A percentile compares a stretch with the other conserved stretches of the same genome.
These are phyloP conservation scores for Scenedesmus sp. DNA, from an alignment of 163 green algal genomes.

Conservation along the genomic window DNA sequence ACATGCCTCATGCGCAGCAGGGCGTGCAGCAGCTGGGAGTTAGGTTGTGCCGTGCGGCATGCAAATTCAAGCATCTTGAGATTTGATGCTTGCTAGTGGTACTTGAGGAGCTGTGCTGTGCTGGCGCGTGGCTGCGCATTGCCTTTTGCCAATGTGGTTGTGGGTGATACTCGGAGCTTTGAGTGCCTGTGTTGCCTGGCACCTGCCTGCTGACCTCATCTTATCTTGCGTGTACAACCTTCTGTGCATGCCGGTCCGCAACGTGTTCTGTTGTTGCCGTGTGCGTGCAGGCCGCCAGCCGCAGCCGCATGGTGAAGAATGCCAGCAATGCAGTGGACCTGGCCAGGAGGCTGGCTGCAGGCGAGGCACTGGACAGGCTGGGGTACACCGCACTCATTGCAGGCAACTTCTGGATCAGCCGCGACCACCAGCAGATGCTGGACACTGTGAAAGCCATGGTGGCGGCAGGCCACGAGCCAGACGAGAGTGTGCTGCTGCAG, in stretches of 20 bases:
- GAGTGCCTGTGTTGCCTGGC: background rate
- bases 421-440: constrained; percentile 42
- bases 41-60: background rate
- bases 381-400: constrained; percentile 32
- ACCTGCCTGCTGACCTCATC: background rate
- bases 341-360: background rate
- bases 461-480: constrained; percentile 7
- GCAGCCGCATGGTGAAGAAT: background rate
- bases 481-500: constrained; percentile 26
- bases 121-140: background rate
- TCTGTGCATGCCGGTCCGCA: no score
- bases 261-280: background rate
- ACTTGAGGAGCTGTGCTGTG: background rate
- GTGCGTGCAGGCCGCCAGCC: constrained; percentile 21
- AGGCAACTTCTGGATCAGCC: constrained; percentile 42
- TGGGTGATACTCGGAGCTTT: background rate
- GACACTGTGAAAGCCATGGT: constrained; percentile 37
- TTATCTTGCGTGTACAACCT: no score
- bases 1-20: background rate
- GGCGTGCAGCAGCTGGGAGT: background rate
- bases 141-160: background rate
- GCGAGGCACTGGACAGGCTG: background rate
- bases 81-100: background rate
- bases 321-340: constrained; percentile 1
- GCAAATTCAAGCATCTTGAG: no score